Conservation (phyloP, 1,139 yeast species). For the Candida mesenterica region DNA sequence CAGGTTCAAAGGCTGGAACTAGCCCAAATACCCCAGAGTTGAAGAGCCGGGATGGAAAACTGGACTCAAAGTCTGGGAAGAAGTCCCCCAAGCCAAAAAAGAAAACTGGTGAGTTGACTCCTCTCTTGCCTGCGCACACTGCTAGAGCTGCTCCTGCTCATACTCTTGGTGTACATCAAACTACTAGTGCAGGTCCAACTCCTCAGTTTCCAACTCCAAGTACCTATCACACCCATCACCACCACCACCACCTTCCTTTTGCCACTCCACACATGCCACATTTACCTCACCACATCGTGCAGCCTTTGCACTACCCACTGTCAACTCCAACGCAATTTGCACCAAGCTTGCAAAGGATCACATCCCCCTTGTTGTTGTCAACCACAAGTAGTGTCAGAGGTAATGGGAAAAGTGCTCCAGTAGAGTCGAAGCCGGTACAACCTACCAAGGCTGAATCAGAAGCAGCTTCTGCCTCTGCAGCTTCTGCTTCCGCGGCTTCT, state of each 20-base stretch:
- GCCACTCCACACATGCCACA: conserved; percentile 11
- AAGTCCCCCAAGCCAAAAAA: conserved; percentile 30
- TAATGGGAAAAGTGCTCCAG: conserved; percentile 1
- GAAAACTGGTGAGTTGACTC: conserved; percentile 26
- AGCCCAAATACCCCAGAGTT: conserved; percentile 48
- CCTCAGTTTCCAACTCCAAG: conserved; percentile 15
- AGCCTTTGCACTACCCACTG: conserved; percentile 64
- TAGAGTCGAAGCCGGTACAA: too few relatives aligned
- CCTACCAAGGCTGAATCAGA: too few relatives aligned
- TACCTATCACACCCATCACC: conserved; percentile 14
- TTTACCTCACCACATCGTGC: conserved; percentile 34
- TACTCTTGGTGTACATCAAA: conserved; percentile 2
- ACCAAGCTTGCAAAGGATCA: conserved; percentile 59
- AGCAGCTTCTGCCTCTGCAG: too few relatives aligned
- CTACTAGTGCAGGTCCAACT: conserved; percentile 7
- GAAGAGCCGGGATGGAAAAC: conserved; percentile 35
- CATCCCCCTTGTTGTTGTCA: conserved; percentile 59
- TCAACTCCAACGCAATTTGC: conserved; percentile 73
- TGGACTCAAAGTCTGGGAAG: conserved; percentile 23
- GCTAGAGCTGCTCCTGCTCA: conserved; percentile 19
- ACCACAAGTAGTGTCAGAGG: conserved; percentile 39
- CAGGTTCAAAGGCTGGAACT: conserved; percentile 10
- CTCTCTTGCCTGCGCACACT: conserved; percentile 28
- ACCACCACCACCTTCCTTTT: conserved; percentile 28
- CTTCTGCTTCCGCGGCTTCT: conserved; percentile 46